Evolutionary conservation across 305 asterid genomes (phyloP), one percentile per base, ranked within the genome.

Genomic region (Euphrasia arctica): DNA sequence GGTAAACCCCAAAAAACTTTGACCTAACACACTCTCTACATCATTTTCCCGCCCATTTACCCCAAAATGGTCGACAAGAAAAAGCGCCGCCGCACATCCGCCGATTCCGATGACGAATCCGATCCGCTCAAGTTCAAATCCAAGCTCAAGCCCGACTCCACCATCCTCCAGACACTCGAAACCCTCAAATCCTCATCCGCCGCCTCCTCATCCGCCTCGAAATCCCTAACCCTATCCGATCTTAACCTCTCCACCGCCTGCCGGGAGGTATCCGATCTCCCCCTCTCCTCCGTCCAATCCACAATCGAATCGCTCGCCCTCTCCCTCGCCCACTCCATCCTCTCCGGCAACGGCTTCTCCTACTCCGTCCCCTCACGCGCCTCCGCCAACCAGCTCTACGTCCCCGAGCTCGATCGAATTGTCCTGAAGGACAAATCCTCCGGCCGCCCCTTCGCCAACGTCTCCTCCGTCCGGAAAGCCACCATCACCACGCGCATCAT

Each of bases 341-440:
- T 88, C 83, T 15, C 87, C 69, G 90, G 92, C 4, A 43, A 76
- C 66, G 95, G 95, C n/a, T 82, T 90, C 77, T 77, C 93, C 64
- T 82, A 79, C 77, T 71, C 85, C 43, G 88, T 85, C 60, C 97
- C 96, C 31, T 90, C 97, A 31, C 95, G 96, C 73, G 75, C 93
- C 73, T 61, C 95, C 70, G 85, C 85, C 28, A 90, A 90, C 74
- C 95, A 88, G 74, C 92, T 86, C 62, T 85, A 87, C 76, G 88
- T 88, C 58, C 90, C 95, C 18, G 95, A 84, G 68, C 89, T 90
- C 58, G 96, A 87, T 60, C 96, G 96, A 9, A 87, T 90, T 65
- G 92, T 90, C 55, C 74, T 90, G 27, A 87, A 84, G 64, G 95
- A 90, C 68, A 90, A 88, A 65, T 67, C 93, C n/a, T 83, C 96